A percentile compares a stretch with the other conserved stretches of the same genome.
Conservation (phyloP, 1,139 yeast species). For the Pichia norvegensis region DNA sequence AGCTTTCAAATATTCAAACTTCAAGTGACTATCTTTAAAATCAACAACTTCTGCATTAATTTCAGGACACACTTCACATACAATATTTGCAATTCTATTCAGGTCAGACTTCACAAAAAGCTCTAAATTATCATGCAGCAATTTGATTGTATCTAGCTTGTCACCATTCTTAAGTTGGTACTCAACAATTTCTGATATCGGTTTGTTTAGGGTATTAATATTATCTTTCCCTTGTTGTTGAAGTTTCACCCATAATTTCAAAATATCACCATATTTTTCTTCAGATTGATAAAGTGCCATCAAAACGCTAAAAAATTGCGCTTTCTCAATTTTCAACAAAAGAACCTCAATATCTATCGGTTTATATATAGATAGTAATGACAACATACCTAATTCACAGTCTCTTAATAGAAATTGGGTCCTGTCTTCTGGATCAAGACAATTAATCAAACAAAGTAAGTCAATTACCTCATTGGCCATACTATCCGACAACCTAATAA, state of each 20-base stretch:
- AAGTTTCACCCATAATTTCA: constrained; percentile 33
- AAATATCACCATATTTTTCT: constrained; percentile 43
- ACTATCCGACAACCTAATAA: constrained; percentile 59
- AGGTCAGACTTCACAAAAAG: constrained; percentile 33
- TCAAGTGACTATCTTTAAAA: constrained; percentile 25
- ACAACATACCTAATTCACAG: constrained; percentile 65
- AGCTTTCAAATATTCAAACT: constrained; percentile 29
- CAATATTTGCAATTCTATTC: constrained; percentile 31
- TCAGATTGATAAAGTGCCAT: constrained; percentile 49
- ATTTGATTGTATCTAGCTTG: constrained; percentile 29
- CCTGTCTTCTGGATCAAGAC: background rate
- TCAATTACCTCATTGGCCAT: constrained; percentile 41
- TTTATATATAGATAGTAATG: constrained; percentile 54
- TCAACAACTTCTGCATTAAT: constrained; percentile 34
- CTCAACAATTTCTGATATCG: constrained; percentile 30
- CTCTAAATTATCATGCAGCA: constrained; percentile 34
- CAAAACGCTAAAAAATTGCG: constrained; percentile 50
- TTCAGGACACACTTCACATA: constrained; percentile 33
- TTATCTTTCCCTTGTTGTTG: constrained; percentile 1
- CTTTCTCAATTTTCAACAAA: constrained; percentile 44
- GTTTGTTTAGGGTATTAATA: constrained; percentile 13
- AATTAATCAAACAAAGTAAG: constrained; percentile 35
- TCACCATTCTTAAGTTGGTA: constrained; percentile 33
- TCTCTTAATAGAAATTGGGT: constrained; percentile 39
- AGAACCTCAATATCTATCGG: constrained; percentile 45